Conservation (phyloP, 345 rosid species). For the Populus alba region DNA sequence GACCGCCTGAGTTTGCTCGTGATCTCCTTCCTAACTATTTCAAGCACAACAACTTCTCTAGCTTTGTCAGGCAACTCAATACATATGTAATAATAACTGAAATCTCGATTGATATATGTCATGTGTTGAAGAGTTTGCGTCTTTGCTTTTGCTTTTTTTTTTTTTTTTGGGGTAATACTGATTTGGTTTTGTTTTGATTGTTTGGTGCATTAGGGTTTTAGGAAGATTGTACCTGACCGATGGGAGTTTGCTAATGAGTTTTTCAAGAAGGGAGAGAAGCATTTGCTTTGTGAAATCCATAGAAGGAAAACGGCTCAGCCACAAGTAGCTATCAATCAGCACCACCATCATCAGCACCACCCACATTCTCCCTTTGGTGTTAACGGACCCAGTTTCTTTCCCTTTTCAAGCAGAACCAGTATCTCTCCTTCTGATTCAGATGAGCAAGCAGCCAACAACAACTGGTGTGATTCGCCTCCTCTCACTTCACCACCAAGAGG, state of each 20-base stretch:
- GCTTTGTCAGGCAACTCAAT: conserved; percentile 95
- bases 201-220: conserved; percentile 64
- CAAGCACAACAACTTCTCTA: conserved; percentile 96
- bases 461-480: conserved; percentile 69
- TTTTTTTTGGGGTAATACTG: not conserved
- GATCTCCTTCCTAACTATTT: conserved; percentile 95
- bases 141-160: not conserved
- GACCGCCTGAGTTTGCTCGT: conserved; percentile 91
- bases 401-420: conserved; percentile 52
- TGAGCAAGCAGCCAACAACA: conserved; percentile 36
- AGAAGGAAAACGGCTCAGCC: conserved; percentile 80
- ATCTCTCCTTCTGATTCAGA: conserved; percentile 55
- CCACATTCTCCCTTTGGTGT: conserved; percentile 42
- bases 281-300: conserved; percentile 89
- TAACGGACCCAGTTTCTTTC: conserved; percentile 46
- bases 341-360: conserved; percentile 48
- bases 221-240: conserved; percentile 95
- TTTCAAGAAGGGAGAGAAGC: conserved; percentile 91
- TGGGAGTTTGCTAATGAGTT: conserved; percentile 97
- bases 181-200: conserved; percentile 18
- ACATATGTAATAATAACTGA: conserved; percentile 60
- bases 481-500: conserved; percentile 40
- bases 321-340: conserved; percentile 47
- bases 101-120: not conserved
- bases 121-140: not conserved